Percentiles rank a stretch among this genome's conserved stretches.
Conservation (phyloP, 371 early-diverging fungal genomes). For the Capniomyces stellatus region DNA sequence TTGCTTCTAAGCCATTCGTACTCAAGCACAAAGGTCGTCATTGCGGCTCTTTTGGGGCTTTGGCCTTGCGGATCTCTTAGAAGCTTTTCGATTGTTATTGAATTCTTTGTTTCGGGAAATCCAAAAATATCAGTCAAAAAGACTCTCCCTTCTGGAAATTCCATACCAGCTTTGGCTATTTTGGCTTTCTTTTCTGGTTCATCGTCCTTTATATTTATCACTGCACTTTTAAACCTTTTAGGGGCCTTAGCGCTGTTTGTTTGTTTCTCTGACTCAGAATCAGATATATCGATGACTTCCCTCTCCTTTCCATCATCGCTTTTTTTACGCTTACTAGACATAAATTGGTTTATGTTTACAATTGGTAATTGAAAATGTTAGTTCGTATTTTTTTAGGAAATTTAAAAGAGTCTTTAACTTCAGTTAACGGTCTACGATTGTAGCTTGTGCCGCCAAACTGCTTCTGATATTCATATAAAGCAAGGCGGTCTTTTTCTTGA, state of each 20-base stretch:
- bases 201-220: background rate
- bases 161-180: background rate
- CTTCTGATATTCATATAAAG: too few relatives aligned
- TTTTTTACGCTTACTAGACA: too few relatives aligned
- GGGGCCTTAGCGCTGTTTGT: background rate
- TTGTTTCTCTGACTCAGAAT: background rate
- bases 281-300: too few relatives aligned
- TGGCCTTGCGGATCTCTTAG: background rate
- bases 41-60: constrained; percentile 8
- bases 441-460: too few relatives aligned
- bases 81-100: background rate
- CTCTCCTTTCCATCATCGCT: too few relatives aligned
- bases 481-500: too few relatives aligned
- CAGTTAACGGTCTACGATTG: too few relatives aligned
- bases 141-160: background rate
- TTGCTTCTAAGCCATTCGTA: constrained; percentile 10
- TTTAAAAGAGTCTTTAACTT: too few relatives aligned
- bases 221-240: background rate
- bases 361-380: too few relatives aligned
- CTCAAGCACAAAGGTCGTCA: constrained; percentile 20
- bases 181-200: background rate
- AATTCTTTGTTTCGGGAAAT: background rate
- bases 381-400: too few relatives aligned
- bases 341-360: too few relatives aligned
- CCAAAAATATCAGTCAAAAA: background rate